phyloP scores from a whole-genome alignment of 2,329 filamentous ascomycete genomes.

The Colletotrichum trifolii region DNA sequence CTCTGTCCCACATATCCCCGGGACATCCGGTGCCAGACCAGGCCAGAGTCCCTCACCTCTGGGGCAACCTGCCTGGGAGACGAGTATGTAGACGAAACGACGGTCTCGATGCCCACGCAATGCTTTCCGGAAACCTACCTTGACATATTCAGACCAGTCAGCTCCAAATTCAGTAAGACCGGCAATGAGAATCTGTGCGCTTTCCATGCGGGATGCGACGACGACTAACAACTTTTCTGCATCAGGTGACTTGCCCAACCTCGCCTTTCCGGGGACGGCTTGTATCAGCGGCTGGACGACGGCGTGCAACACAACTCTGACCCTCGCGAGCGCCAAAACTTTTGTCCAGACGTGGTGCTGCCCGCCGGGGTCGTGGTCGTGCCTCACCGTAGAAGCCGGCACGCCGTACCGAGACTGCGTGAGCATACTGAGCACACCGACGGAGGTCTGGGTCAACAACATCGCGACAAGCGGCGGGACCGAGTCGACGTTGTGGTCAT shows the following conservation, averaged over 20 bases:
- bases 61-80: neutral
- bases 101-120: neutral
- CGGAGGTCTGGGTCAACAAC: conserved; percentile 22
- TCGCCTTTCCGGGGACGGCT: conserved; percentile 11
- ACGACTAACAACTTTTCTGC: neutral
- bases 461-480: conserved; percentile 2
- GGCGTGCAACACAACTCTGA: neutral
- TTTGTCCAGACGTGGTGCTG: conserved; percentile 21
- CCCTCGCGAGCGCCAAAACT: neutral
- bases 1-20: neutral
- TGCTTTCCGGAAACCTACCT: neutral
- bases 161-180: neutral
- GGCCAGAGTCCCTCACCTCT: neutral
- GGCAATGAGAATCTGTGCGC: neutral
- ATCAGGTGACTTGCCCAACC: neutral
- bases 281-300: conserved; percentile 14
- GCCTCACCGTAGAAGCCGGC: neutral
- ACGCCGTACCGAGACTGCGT: conserved; percentile 11
- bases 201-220: fast-evolving
- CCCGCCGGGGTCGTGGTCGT: conserved; percentile 9
- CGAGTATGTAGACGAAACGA: neutral
- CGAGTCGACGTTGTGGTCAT: neutral
- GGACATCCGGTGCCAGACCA: neutral
- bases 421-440: conserved; percentile 10
- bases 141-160: neutral